Evolutionary conservation across 2,329 filamentous ascomycete species (phyloP), one percentile per base, ranked within the genome.

Genomic region (Penicillium sp.): DNA sequence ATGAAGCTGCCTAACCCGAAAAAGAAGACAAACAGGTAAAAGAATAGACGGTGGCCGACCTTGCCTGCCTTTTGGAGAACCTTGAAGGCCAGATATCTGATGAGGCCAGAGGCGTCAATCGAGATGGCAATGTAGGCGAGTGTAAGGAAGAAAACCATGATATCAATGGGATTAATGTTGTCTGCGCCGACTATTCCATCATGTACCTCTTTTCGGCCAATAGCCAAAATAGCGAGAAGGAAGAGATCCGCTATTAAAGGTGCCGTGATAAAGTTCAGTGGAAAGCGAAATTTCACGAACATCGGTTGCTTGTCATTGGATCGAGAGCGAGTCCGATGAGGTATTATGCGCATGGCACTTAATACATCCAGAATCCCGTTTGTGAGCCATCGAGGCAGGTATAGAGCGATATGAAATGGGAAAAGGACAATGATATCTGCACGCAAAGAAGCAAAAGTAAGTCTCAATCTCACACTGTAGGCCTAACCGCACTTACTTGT

Each of bases 111-210:
- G 2, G 89, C 88, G 62, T 91, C 89, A 58, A 91, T 89, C 0
- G 88, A 90, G 45, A 91, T 89, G 47, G 89, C 88, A 58, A 91
- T 90, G 65, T 91, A 91, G 3, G 89, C 88, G 43, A 90, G 71
- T 0, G 87, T 89, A 43, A 91, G 78, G 75, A 91, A 91, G 74
- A 91, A 91, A 17, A 80, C 75, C 86, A 91, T 89, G 60, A 90
- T 90, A 59, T 91, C 87, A 63, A 89, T 81, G 0, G 88, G 88
- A 2, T 79, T 79, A 63, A 91, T 91, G 66, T 86, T 78, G 65
- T 89, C 77, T 1, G 86, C 79, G 0, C 88, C 88, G 8, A 89
- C 72, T 0, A 85, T 90, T 2, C 88, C 89, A 65, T 84, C 88
- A n/a, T 82, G 78, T 0, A 91, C 86, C 73, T 91, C 89, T 55